Conservation (phyloP, 768 basidiomycete genomes). For the Galerina marginata region DNA sequence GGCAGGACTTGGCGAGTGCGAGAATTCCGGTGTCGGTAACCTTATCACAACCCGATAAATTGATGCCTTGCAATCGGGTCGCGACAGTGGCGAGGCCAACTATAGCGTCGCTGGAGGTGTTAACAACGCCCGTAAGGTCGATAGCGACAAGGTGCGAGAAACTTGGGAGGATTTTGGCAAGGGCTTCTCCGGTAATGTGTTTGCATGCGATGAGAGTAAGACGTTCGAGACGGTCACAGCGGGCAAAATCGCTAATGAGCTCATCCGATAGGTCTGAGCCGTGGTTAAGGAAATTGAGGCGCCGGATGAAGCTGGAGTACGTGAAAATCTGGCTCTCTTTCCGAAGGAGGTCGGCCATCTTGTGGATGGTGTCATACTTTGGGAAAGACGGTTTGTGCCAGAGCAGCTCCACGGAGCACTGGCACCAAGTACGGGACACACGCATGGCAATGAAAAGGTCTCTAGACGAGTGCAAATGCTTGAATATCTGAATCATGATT, state of each 20-base stretch:
- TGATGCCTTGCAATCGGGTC: slow-evolving; percentile 87
- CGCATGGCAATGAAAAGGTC: slow-evolving; percentile 79
- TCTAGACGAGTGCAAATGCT: slow-evolving; percentile 73
- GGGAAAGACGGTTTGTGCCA: slow-evolving; percentile 91
- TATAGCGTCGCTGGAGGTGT: slow-evolving; percentile 75
- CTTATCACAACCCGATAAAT: slow-evolving; percentile 81
- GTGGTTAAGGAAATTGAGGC: slow-evolving; percentile 86
- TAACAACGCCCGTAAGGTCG: slow-evolving; percentile 77
- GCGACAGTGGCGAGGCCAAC: slow-evolving; percentile 72
- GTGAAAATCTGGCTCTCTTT: slow-evolving; percentile 77
- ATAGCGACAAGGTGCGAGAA: slow-evolving; percentile 84
- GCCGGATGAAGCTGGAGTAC: slow-evolving; percentile 86
- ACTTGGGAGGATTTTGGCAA: slow-evolving; percentile 67
- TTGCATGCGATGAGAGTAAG: slow-evolving; percentile 86
- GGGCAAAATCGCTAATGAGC: slow-evolving; percentile 70
- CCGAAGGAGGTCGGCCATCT: slow-evolving; percentile 77
- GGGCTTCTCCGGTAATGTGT: slow-evolving; percentile 64
- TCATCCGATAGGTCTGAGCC: slow-evolving; percentile 74
- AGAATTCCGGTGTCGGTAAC: slow-evolving; percentile 81
- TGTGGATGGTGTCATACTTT: slow-evolving; percentile 70
- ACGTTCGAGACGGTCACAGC: slow-evolving; percentile 84
- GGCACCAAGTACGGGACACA: slow-evolving; percentile 93
- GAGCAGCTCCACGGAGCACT: slow-evolving; percentile 91
- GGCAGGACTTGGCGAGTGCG: slow-evolving; percentile 76
- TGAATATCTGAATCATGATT: slow-evolving; percentile 91